Evolutionary conservation across 2,329 filamentous ascomycete species (phyloP), one percentile per base, ranked within the genome.

Genomic region (Talaromyces marneffei): DNA sequence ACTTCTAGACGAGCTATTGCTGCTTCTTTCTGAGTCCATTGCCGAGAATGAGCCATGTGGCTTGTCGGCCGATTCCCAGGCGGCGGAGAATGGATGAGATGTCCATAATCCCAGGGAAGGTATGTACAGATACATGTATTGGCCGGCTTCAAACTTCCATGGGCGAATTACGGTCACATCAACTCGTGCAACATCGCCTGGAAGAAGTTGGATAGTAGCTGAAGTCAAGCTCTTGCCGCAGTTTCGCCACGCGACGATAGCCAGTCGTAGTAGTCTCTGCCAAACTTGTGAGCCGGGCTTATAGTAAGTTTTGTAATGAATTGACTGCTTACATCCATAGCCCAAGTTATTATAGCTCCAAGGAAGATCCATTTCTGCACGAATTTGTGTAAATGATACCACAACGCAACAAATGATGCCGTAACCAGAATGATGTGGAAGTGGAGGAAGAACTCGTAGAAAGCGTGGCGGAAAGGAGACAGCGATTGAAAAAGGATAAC

Each of bases 371-470:
- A 62, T 62, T 29, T 40, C 4, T 62, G 61, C 10, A 48, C 48
- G 23, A 59, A 62, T 12, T 62, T 42, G 6, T 48, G 27, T 18
- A 62, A 23, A 78, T 97, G 94, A 46, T 92, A 79, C 83, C 88
- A 94, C 9, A 92, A 86, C 68, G 87, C 87, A 60, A 84, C 80
- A 57, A 97, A 83, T 53, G 81, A 79, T 54, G 90, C 71, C 35
- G 87, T 75, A 40, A 88, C 91, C 54, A 96, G 78, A 39, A 90
- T 74, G 67, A 96, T 92, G 77, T 97, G 94, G 31, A 88, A 77
- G 72, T 90, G 91, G 68, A 97, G 83, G 78, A 97, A 99, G 1
- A 91, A 95, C 78, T 99, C 94, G 78, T 99, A 97, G 73, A 96
- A 97, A 33, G 92, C 92, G 74, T 97, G 93, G 63, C 94, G 87